phyloP scores from a whole-genome alignment of 2,329 filamentous ascomycete genomes.

The Rhynchosporium agropyri region DNA sequence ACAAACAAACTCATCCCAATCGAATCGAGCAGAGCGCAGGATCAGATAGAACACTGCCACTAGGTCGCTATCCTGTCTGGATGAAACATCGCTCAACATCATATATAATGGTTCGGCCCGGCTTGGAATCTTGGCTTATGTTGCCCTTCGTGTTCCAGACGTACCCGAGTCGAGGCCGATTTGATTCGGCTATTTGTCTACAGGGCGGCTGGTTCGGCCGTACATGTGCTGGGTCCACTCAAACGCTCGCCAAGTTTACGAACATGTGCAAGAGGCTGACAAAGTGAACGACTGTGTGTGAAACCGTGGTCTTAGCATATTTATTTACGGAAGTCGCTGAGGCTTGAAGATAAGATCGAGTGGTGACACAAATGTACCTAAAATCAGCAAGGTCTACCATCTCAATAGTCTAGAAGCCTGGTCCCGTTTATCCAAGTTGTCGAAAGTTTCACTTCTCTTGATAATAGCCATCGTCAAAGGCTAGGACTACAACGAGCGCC shows the following conservation, averaged over 20 bases:
- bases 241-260: too few relatives aligned
- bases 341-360: too few relatives aligned
- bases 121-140: not conserved
- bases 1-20: too few relatives aligned
- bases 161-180: slow-evolving; percentile 5
- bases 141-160: not conserved
- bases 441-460: not conserved
- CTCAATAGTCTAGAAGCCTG: not conserved
- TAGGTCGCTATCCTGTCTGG: slow-evolving; percentile 1
- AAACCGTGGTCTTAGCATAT: not conserved
- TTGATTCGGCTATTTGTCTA: slow-evolving; percentile 7
- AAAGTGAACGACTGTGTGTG: not conserved
- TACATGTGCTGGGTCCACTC: slow-evolving; percentile 11
- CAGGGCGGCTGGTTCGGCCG: not conserved
- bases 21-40: not conserved
- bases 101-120: slow-evolving; percentile 11
- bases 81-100: not conserved
- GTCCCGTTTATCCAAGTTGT: not conserved
- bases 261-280: not conserved
- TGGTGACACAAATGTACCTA: not conserved
- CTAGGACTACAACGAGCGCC: not conserved
- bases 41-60: not conserved
- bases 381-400: not conserved
- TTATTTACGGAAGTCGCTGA: not conserved
- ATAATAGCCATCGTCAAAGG: not conserved